Evolutionary conservation across 2,329 filamentous ascomycete species (phyloP), one percentile per base, ranked within the genome.

Genomic region (Daldinia sp.): DNA sequence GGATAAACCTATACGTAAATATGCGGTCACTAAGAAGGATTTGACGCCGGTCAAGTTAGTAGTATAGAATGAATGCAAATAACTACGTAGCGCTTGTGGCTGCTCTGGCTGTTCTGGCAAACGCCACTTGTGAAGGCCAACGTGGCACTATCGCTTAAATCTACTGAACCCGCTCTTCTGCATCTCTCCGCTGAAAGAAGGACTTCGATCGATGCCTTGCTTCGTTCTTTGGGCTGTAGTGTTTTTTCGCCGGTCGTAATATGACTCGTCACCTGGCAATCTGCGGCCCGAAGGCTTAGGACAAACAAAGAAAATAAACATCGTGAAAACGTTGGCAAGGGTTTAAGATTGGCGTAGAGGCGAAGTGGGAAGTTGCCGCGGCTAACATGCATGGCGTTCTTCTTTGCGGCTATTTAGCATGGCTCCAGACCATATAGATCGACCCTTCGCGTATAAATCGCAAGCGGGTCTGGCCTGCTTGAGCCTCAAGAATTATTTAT

Each of bases 101-200:
- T 25, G 17, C 37, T 37, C 39, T 29, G 25, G 41, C 29, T n/a
- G n/a, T n/a, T n/a, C n/a, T n/a, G n/a, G n/a, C n/a, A n/a, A 41
- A 19, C 49, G 50, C 27, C 21, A 30, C 34, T 34, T 56, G 21
- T 17, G 17, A 48, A 27, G 39, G 49, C 21, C 25, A 39, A 66
- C 59, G 59, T 66, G 59, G 63, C 58, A 61, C 37, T 17, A 49
- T 61, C 34, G 6, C 52, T 32, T 13, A 59, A 3, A 10, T 56
- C 27, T 1, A 47, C 41, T 32, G 35, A 35, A 32, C 27, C 43
- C 19, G 51, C 53, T 50, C 23, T 11, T 25, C 37, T 54, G 41
- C 35, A 41, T 27, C 45, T 41, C 17, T 39, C 45, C 43, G 25
- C 32, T 50, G 27, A n/a, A 30, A 41, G n/a, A 43, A 10, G 34